Base-by-base conservation (phyloP, 106 monocot genomes). In the Acorus calamus region DNA sequence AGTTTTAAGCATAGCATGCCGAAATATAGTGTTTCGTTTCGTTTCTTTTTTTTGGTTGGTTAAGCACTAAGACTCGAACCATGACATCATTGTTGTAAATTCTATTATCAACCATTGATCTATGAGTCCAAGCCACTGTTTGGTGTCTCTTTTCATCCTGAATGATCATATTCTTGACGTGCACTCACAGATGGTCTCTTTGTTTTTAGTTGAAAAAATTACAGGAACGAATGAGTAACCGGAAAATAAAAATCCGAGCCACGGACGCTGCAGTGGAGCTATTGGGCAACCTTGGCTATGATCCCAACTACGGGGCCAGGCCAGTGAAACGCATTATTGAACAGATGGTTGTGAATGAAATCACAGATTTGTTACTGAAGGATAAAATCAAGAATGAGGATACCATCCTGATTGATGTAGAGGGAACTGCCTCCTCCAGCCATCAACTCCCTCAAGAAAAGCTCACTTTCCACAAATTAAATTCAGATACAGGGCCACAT, bases 251-350 rank as follows among this genome's bases (percentile, higher is more conserved):
- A 54, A 74, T 99, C 46, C 63, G 65, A 11, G 74, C 92, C 4
- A 86, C 74, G 0, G 79, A 91, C 52, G 79, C 86, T 7, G 98
- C 98, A 6, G 60, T 92, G 42, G 78, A 88, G 58, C 77, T 88
- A 7, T 64, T 99, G 44, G 98, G 85, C 2, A 92, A 72, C 52
- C 92, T 99, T 5, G 98, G 98, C 3, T 99, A 99, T 47, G 92
- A 92, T 54, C 98, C 92, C 4, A 88, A 92, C 59, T 99, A 92
- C 46, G 98, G 98, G 8, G 98, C 98, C n/a, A 85, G 98, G 47
- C 92, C 98, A 2, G 98, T 99, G 11, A 99, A 99, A 75, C 82
- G 98, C 11, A 92, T 92, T 51, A 92, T 99, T 64, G 88, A 99
- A 66, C 92, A 92, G 59, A 65, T 88, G 53, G 88, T 99, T 43